Percentiles rank a stretch among this genome's conserved stretches.
Conservation (phyloP, 2,329 filamentous ascomycete genomes). For the Cryphonectria parasitica region DNA sequence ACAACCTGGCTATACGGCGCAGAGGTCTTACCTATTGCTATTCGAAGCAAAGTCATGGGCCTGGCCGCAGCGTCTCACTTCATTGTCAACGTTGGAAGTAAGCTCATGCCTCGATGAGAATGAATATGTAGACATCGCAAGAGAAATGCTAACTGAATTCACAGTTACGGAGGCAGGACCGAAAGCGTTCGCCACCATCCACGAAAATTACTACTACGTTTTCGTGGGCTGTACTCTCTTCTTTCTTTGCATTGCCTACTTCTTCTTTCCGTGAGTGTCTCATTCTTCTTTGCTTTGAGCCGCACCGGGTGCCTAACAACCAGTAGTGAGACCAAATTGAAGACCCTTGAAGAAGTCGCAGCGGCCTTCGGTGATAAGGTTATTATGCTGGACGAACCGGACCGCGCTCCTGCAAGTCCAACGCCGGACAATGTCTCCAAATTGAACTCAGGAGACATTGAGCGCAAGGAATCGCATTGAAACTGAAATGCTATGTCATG, state of each 20-base stretch:
- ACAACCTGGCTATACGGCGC: slow-evolving; percentile 61
- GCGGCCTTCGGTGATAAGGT: slow-evolving; percentile 53
- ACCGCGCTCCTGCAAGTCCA: background rate
- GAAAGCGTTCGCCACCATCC: slow-evolving; percentile 58
- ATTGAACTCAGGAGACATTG: slow-evolving; percentile 6
- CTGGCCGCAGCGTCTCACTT: slow-evolving; percentile 57
- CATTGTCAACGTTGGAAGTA: slow-evolving; percentile 54
- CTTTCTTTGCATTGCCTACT: slow-evolving; percentile 56
- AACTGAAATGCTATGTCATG: background rate
- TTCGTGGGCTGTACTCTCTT: slow-evolving; percentile 57
- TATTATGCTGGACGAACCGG: slow-evolving; percentile 32
- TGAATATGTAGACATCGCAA: background rate
- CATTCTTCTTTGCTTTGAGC: background rate
- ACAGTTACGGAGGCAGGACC: slow-evolving; percentile 56
- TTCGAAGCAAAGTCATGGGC: slow-evolving; percentile 60
- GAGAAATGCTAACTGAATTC: slow-evolving; percentile 33
- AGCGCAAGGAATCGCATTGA: background rate
- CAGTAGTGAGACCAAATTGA: slow-evolving; percentile 47
- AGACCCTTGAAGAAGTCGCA: slow-evolving; percentile 53
- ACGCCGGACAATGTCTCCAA: background rate
- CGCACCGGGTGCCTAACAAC: background rate
- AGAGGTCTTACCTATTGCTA: slow-evolving; percentile 56
- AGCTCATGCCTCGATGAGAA: background rate
- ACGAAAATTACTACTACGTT: slow-evolving; percentile 65
- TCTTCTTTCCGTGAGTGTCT: slow-evolving; percentile 51